Conservation (phyloP, 2,329 filamentous ascomycete species). For the Aspergillus proliferans region DNA sequence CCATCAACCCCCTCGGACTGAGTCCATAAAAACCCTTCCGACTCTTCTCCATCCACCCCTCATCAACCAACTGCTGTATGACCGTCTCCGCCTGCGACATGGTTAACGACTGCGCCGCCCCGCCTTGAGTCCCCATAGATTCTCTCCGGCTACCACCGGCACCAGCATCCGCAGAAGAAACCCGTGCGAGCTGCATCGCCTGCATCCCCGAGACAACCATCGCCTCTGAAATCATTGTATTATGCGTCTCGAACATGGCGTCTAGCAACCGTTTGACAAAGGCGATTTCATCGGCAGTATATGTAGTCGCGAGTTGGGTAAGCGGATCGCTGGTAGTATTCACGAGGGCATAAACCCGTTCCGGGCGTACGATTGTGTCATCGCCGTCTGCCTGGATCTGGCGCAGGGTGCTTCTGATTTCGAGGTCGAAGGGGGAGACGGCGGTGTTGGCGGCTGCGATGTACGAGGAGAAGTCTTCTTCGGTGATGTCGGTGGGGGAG, state of each 20-base stretch:
- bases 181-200: constrained; percentile 61
- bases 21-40: constrained; percentile 66
- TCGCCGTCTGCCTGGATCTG: constrained; percentile 48
- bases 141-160: constrained; percentile 39
- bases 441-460: constrained; percentile 64
- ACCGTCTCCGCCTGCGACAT: constrained; percentile 71
- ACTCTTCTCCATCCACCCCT: constrained; percentile 81
- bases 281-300: constrained; percentile 74
- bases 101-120: constrained; percentile 53
- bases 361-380: constrained; percentile 11
- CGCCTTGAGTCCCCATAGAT: constrained; percentile 28
- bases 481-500: constrained; percentile 58
- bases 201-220: constrained; percentile 77
- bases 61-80: constrained; percentile 62
- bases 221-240: constrained; percentile 70
- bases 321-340: constrained; percentile 81
- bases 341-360: constrained; percentile 73
- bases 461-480: constrained; percentile 62
- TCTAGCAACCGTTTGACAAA: constrained; percentile 86
- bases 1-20: constrained; percentile 71
- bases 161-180: constrained; percentile 24
- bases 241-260: constrained; percentile 85
- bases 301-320: constrained; percentile 79
- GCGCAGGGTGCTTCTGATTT: constrained; percentile 69
- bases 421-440: constrained; percentile 75